Evolutionary conservation across 1,284 basidiomycete genomes (phyloP).

Genomic region (Puccinia horiana): DNA sequence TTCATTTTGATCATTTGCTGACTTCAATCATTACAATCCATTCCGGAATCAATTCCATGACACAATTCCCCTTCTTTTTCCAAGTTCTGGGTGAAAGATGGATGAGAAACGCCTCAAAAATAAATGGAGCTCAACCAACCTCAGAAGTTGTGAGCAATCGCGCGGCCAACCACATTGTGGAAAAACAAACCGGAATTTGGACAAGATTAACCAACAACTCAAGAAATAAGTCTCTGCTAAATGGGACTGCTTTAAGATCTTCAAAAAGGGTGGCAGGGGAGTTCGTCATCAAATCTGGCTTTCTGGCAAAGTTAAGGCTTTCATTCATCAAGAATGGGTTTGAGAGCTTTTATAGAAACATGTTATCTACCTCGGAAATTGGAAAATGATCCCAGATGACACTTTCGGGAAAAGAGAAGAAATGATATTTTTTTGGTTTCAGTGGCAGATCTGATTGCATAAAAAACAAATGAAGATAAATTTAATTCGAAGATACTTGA

Average conservation of each 20-base stretch:
- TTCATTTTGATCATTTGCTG: neutral
- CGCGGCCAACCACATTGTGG: neutral
- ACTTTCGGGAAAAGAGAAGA: neutral
- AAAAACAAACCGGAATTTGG: neutral
- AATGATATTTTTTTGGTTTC: neutral
- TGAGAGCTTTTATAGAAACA: neutral
- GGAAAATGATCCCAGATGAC: neutral
- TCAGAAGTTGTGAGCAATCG: neutral
- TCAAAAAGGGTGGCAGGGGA: conserved; percentile 5
- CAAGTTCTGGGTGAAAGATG: neutral
- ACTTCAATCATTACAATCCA: neutral
- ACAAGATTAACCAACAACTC: neutral
- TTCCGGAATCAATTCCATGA: neutral
- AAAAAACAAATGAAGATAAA: neutral
- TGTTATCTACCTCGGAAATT: neutral
- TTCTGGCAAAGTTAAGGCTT: neutral
- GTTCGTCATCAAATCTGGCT: neutral
- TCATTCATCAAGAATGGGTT: neutral
- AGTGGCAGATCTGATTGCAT: neutral
- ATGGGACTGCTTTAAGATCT: neutral
- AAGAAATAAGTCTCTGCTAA: neutral
- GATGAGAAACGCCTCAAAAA: neutral
- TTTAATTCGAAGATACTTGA: neutral
- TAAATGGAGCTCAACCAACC: neutral
- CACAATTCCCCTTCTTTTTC: neutral